These are phyloP conservation scores for Filobasidium floriforme DNA, from an alignment of 768 basidiomycete species.

Conservation along the genomic window DNA sequence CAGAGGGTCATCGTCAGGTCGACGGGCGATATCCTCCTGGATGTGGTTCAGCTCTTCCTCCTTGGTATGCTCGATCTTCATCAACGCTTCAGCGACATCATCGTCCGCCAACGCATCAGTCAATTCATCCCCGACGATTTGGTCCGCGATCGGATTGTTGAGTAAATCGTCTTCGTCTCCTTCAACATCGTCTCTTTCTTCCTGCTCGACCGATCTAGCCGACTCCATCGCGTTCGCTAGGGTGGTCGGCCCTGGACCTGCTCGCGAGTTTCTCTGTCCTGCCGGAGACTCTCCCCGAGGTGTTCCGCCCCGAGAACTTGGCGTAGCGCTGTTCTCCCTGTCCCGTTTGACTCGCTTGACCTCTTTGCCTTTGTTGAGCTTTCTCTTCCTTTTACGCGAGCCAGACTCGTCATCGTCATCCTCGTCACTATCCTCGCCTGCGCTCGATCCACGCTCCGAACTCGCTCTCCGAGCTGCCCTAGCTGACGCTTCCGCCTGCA, in stretches of 20 bases:
- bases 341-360: background rate
- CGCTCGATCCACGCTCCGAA: conserved; percentile 29
- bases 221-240: background rate
- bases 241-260: background rate
- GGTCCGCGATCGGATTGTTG: conserved; percentile 57
- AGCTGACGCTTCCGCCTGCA: conserved; percentile 16
- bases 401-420: conserved; percentile 17
- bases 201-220: background rate
- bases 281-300: background rate
- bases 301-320: background rate
- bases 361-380: background rate
- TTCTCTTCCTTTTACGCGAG: conserved; percentile 14
- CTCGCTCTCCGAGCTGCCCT: conserved; percentile 14
- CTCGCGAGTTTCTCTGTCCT: background rate
- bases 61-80: conserved; percentile 2
- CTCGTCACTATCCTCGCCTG: background rate
- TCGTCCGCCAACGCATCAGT: background rate
- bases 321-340: background rate
- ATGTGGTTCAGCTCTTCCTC: conserved; percentile 1
- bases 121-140: conserved; percentile 60
- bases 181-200: background rate
- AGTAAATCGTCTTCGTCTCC: conserved; percentile 52
- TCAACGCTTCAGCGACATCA: background rate
- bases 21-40: conserved; percentile 47
- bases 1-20: conserved; percentile 56